Conservation (phyloP, 148 eudicot species). For the Chenopodium suecicum region DNA sequence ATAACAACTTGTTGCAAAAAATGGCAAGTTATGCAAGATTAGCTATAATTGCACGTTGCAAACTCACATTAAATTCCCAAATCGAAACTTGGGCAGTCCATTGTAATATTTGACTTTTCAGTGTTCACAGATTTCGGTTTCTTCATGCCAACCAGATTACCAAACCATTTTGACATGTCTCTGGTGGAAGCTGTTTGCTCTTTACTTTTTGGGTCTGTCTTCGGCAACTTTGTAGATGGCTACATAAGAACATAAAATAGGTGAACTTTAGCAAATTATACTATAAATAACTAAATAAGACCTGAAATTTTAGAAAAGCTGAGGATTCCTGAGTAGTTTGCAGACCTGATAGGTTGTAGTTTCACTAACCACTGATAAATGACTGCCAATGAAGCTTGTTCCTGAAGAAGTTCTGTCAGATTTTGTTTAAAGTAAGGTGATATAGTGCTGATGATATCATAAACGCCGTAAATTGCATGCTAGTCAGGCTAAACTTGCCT, state of each 20-base stretch:
- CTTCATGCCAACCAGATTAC: conserved; percentile 13
- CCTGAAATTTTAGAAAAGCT: background rate
- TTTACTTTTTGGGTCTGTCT: conserved; percentile 13
- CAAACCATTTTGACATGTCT: conserved; percentile 21
- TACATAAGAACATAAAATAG: conserved; percentile 27
- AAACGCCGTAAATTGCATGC: background rate
- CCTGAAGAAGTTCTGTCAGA: conserved; percentile 22
- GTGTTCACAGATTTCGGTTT: conserved; percentile 21
- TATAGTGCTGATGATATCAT: background rate
- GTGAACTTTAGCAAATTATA: background rate
- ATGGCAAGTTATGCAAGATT: background rate
- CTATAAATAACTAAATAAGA: background rate
- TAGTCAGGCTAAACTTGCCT: conserved; percentile 31
- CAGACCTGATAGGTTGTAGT: conserved; percentile 32
- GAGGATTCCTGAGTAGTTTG: background rate
- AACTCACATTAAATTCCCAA: conserved; percentile 47
- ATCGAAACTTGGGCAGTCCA: conserved; percentile 77
- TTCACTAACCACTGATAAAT: conserved; percentile 25
- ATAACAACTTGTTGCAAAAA: background rate
- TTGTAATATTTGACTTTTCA: conserved; percentile 20
- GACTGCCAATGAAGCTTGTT: conserved; percentile 11
- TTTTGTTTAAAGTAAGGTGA: conserved; percentile 15
- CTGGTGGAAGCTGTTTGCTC: conserved; percentile 12
- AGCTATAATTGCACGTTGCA: background rate
- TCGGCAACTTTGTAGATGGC: conserved; percentile 29